These are phyloP conservation scores for Daldinia vernicosa DNA, from an alignment of 495 filamentous ascomycete species.

Conservation along the genomic window DNA sequence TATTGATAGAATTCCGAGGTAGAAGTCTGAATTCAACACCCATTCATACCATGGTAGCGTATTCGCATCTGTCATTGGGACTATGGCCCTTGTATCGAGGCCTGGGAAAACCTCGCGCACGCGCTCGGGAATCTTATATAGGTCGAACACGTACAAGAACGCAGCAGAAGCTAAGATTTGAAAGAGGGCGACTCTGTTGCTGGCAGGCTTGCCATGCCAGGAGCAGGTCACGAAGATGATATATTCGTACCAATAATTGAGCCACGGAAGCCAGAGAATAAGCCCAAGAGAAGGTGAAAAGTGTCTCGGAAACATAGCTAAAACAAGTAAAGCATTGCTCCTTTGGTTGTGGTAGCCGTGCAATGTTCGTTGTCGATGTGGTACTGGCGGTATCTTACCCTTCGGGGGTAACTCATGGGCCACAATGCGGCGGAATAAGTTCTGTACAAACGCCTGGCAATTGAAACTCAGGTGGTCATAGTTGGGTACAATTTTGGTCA, in stretches of 20 bases:
- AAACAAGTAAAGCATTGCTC: neutral
- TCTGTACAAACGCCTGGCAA: neutral
- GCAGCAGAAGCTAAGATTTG: neutral
- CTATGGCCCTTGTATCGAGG: neutral
- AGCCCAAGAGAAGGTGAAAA: neutral
- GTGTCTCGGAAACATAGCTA: neutral
- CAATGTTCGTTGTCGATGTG: neutral
- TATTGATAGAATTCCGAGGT: neutral
- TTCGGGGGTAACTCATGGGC: neutral
- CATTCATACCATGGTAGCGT: neutral
- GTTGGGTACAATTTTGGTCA: neutral
- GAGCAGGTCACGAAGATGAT: neutral
- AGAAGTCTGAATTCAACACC: neutral
- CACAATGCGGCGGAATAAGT: neutral
- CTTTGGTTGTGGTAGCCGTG: neutral
- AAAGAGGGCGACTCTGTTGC: neutral
- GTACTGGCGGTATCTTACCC: neutral
- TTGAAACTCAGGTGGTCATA: neutral
- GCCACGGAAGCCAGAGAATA: conserved; percentile 1
- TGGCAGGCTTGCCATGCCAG: neutral
- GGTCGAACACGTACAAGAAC: neutral
- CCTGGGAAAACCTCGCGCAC: neutral
- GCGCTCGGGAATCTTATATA: neutral
- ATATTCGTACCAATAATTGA: conserved; percentile 1
- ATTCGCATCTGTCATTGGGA: neutral